Conservation (phyloP, 495 filamentous ascomycete species). For the Tuber microsphaerosporum region DNA sequence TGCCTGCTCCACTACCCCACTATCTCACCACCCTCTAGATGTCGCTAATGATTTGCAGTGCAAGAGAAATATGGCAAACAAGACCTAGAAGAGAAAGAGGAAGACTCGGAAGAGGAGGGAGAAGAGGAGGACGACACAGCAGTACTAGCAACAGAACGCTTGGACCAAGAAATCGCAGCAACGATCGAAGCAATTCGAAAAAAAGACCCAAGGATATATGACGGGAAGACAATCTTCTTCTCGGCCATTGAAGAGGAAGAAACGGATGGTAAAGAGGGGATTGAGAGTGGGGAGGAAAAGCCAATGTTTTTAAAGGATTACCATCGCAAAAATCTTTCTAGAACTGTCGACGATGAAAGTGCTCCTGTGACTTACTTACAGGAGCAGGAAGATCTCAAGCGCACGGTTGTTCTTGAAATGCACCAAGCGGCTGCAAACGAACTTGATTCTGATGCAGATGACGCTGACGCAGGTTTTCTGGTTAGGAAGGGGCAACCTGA, state of each 20-base stretch:
- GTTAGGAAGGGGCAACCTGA: slow-evolving; percentile 48
- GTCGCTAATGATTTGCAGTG: slow-evolving; percentile 49
- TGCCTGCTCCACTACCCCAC: not conserved
- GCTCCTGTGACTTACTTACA: slow-evolving; percentile 66
- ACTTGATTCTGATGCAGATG: slow-evolving; percentile 50
- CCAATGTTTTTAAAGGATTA: slow-evolving; percentile 84
- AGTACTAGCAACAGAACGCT: slow-evolving; percentile 66
- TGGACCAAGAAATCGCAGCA: slow-evolving; percentile 79
- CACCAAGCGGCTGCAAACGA: slow-evolving; percentile 53
- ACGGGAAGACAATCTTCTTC: slow-evolving; percentile 71
- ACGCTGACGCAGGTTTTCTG: slow-evolving; percentile 68
- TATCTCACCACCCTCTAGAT: slow-evolving; percentile 2
- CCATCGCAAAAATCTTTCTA: slow-evolving; percentile 75
- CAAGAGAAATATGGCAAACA: slow-evolving; percentile 76
- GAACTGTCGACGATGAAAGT: slow-evolving; percentile 53
- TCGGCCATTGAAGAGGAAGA: slow-evolving; percentile 51
- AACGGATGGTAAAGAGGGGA: slow-evolving; percentile 34
- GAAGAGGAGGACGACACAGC: slow-evolving; percentile 88
- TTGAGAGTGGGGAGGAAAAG: slow-evolving; percentile 58
- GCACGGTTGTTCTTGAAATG: slow-evolving; percentile 68
- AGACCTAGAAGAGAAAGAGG: slow-evolving; percentile 36
- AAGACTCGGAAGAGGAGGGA: slow-evolving; percentile 53
- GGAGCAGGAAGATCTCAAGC: slow-evolving; percentile 76
- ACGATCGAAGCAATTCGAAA: slow-evolving; percentile 77
- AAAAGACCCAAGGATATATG: slow-evolving; percentile 86